Evolutionary conservation across 768 basidiomycete species (phyloP).

Genomic region (Tulasnella sp.): DNA sequence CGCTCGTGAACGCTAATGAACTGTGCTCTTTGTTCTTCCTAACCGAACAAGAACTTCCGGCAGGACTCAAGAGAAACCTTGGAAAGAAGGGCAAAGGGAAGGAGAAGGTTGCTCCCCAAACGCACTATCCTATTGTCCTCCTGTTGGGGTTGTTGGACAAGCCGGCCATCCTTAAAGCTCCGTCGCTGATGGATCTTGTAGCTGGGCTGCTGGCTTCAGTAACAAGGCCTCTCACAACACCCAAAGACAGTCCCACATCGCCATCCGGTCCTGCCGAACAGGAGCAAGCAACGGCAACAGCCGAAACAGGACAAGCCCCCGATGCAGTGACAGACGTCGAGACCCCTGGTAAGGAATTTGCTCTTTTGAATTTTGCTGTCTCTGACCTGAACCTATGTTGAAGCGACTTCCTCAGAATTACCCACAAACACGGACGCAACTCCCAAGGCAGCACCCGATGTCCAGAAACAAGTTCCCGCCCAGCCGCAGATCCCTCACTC

Average conservation of each 20-base stretch:
- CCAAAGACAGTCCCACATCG: constrained; percentile 28
- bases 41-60: constrained; percentile 84
- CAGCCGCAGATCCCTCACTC: constrained; percentile 80
- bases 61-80: constrained; percentile 57
- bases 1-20: constrained; percentile 80
- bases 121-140: constrained; percentile 85
- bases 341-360: background rate
- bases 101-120: constrained; percentile 72
- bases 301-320: background rate
- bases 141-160: constrained; percentile 83
- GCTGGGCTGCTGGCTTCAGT: constrained; percentile 81
- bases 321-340: background rate
- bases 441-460: constrained; percentile 14
- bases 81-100: constrained; percentile 93
- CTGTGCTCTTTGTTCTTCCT: constrained; percentile 87
- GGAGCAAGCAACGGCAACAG: background rate
- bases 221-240: constrained; percentile 66
- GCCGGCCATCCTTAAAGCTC: constrained; percentile 73
- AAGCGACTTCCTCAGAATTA: constrained; percentile 25
- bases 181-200: constrained; percentile 87
- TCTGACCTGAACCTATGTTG: background rate
- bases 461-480: constrained; percentile 43
- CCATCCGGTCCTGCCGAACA: background rate
- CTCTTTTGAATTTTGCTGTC: background rate
- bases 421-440: constrained; percentile 24